A percentile compares a stretch with the other conserved stretches of the same genome.
Evolutionary conservation across 2,329 filamentous ascomycete species (phyloP).

Genomic region (Thielaviopsis euricoi): DNA sequence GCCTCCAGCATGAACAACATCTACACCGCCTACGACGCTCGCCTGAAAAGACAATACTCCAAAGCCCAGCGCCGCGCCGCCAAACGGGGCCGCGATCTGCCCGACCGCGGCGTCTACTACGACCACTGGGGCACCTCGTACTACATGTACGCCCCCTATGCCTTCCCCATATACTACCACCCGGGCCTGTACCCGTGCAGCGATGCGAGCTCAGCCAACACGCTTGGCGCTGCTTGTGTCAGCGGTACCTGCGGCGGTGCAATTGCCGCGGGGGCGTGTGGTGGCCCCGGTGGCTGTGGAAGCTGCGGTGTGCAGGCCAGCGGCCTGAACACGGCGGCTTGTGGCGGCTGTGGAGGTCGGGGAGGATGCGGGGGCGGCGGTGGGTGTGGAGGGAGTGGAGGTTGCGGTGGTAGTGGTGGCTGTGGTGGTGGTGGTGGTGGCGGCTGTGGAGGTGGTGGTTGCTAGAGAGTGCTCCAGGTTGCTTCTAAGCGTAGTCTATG

Average conservation of each 20-base stretch:
- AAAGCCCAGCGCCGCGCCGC: slow-evolving; percentile 33
- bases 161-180: slow-evolving; percentile 26
- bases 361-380: slow-evolving; percentile 12
- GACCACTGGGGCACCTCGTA: slow-evolving; percentile 38
- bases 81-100: slow-evolving; percentile 31
- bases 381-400: background rate
- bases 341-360: slow-evolving; percentile 13
- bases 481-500: too few relatives aligned
- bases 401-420: background rate
- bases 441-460: background rate
- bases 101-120: slow-evolving; percentile 32
- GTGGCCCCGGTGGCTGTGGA: slow-evolving; percentile 24
- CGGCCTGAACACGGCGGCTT: slow-evolving; percentile 12
- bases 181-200: slow-evolving; percentile 30
- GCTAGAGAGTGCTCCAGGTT: background rate
- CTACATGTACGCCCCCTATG: slow-evolving; percentile 30
- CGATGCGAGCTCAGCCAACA: slow-evolving; percentile 21
- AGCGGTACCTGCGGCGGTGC: slow-evolving; percentile 32
- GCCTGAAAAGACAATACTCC: slow-evolving; percentile 38
- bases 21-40: slow-evolving; percentile 15
- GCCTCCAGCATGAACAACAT: background rate
- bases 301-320: slow-evolving; percentile 10
- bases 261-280: slow-evolving; percentile 27
- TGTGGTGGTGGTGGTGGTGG: background rate
- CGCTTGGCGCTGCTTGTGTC: slow-evolving; percentile 17